phyloP scores from a whole-genome alignment of 805 yeast genomes.

The Zygoascus flipseniorum region DNA sequence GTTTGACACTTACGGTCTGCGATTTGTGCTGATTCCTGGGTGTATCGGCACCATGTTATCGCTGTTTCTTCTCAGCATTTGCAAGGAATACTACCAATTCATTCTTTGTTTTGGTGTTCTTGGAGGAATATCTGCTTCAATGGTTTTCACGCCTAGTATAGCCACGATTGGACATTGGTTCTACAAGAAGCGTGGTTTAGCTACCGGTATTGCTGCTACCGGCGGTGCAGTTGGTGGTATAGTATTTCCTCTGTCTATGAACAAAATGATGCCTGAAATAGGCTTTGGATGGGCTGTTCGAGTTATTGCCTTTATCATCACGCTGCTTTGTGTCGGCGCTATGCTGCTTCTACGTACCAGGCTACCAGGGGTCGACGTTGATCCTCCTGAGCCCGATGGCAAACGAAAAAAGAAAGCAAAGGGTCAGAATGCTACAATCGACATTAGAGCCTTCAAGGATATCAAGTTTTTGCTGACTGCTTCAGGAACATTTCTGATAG shows the following conservation, averaged over 20 bases:
- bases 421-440: constrained; percentile 17
- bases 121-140: constrained; percentile 38
- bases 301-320: constrained; percentile 32
- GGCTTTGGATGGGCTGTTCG: constrained; percentile 59
- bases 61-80: constrained; percentile 42
- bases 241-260: constrained; percentile 46
- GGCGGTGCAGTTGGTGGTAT: constrained; percentile 67
- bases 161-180: constrained; percentile 60
- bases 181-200: constrained; percentile 44
- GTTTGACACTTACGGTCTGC: constrained; percentile 53
- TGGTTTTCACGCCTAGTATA: constrained; percentile 44
- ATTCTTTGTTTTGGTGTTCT: constrained; percentile 46
- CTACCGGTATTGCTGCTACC: constrained; percentile 52
- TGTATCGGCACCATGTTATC: constrained; percentile 39
- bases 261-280: constrained; percentile 35
- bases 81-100: constrained; percentile 48
- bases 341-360: constrained; percentile 34
- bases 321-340: constrained; percentile 24
- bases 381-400: background rate
- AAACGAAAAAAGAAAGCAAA: constrained; percentile 13
- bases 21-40: constrained; percentile 37
- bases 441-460: constrained; percentile 24
- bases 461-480: constrained; percentile 22
- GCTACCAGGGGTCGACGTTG: constrained; percentile 11
- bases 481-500: constrained; percentile 31